A percentile compares a stretch with the other conserved stretches of the same genome.
Conservation (phyloP, 306 rosid species). For the Quercus aquifolioides region DNA sequence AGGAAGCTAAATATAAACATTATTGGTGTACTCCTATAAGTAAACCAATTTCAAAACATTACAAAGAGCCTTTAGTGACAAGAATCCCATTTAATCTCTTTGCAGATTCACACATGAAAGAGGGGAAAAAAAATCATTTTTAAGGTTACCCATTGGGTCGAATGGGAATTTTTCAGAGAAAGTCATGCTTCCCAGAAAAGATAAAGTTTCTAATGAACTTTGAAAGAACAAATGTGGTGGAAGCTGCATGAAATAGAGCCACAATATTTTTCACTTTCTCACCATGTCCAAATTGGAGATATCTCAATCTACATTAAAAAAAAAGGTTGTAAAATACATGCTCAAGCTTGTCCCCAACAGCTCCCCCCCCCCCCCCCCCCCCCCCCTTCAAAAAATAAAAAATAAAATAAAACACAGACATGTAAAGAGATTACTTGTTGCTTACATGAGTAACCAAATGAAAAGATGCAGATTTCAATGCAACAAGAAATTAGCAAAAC, state of each 20-base stretch:
- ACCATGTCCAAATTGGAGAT: neutral
- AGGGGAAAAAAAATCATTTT: neutral
- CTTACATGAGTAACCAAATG: neutral
- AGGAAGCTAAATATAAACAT: conserved; percentile 7
- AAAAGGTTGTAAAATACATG: neutral
- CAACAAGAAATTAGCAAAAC: neutral
- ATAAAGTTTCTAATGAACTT: neutral
- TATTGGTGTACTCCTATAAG: neutral
- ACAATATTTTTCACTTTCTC: neutral
- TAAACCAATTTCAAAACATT: neutral
- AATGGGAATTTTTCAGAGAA: neutral
- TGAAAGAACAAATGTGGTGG: neutral
- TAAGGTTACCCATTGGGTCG: neutral
- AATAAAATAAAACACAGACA: too few relatives aligned
- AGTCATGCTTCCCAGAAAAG: neutral
- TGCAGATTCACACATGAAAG: neutral
- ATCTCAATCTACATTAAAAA: neutral
- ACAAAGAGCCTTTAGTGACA: conserved; percentile 8
- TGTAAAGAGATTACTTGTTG: neutral
- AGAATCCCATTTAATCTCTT: conserved; percentile 2
- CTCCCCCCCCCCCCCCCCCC: too few relatives aligned
- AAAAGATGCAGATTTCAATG: neutral
- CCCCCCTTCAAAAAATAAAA: too few relatives aligned
- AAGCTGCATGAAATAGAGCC: neutral
- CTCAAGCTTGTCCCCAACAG: neutral